These are phyloP conservation scores for Tetracladium maxilliforme DNA, from an alignment of 2,329 filamentous ascomycete species.

Conservation along the genomic window DNA sequence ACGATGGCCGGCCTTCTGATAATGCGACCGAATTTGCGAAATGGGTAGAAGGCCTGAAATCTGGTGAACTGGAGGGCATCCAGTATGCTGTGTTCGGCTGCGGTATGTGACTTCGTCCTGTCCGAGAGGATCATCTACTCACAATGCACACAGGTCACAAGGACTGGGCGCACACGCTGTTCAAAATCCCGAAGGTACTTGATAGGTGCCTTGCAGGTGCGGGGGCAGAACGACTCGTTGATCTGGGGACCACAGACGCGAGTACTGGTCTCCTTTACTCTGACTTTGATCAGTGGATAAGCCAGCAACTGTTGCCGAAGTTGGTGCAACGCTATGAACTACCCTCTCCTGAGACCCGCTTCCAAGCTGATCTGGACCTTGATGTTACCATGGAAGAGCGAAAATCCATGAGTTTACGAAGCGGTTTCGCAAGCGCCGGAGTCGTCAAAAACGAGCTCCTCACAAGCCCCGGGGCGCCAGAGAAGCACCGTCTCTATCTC, in stretches of 20 bases:
- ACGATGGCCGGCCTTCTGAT: conserved; percentile 58
- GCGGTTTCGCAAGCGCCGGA: conserved; percentile 42
- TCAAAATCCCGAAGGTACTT: conserved; percentile 46
- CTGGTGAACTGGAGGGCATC: conserved; percentile 32
- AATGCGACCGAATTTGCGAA: conserved; percentile 52
- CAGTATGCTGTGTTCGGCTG: conserved; percentile 56
- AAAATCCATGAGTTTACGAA: conserved; percentile 39
- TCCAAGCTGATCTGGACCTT: conserved; percentile 4
- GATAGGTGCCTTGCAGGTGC: conserved; percentile 32
- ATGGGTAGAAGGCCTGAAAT: conserved; percentile 42
- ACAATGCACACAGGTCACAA: conserved; percentile 20
- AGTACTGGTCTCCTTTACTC: conserved; percentile 49
- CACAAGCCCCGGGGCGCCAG: conserved; percentile 27
- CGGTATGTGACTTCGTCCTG: no score
- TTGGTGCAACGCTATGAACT: no score
- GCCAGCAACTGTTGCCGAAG: conserved; percentile 32
- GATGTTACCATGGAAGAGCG: conserved; percentile 26
- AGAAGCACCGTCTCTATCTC: conserved; percentile 50
- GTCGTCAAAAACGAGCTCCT: conserved; percentile 35
- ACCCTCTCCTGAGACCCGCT: conserved; percentile 7
- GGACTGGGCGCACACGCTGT: conserved; percentile 47
- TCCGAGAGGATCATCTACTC: conserved; percentile 13
- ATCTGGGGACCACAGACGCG: conserved; percentile 42
- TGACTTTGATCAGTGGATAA: conserved; percentile 51
- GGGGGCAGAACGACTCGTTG: conserved; percentile 30